These are phyloP conservation scores for Cruciata laevipes DNA, from an alignment of 257 asterid genomes.

Conservation along the genomic window DNA sequence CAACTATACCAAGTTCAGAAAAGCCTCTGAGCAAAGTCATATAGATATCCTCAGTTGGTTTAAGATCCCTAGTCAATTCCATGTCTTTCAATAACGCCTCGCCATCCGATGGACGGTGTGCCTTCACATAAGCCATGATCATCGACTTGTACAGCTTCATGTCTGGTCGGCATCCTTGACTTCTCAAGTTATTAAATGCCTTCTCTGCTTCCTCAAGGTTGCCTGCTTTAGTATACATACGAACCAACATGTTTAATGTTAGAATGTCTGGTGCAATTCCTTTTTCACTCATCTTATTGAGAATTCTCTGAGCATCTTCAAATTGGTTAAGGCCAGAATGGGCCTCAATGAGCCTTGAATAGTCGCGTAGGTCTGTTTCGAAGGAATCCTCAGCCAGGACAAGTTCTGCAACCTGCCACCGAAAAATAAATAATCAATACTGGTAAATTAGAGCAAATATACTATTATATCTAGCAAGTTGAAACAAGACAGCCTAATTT, in stretches of 20 bases:
- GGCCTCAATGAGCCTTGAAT: constrained; percentile 58
- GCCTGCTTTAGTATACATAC: constrained; percentile 67
- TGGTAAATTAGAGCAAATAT: background rate
- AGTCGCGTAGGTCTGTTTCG: constrained; percentile 59
- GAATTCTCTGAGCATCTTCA: constrained; percentile 69
- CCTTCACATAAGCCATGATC: constrained; percentile 63
- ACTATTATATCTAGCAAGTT: background rate
- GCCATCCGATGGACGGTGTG: constrained; percentile 39
- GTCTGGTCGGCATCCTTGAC: constrained; percentile 58
- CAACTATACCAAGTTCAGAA: constrained; percentile 32
- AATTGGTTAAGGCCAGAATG: constrained; percentile 41
- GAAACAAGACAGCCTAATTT: background rate
- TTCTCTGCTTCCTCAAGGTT: constrained; percentile 47
- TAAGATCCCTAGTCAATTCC: constrained; percentile 40
- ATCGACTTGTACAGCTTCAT: constrained; percentile 43
- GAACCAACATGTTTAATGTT: constrained; percentile 38
- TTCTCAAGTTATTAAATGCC: constrained; percentile 41
- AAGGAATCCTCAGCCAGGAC: constrained; percentile 69
- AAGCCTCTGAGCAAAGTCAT: constrained; percentile 60
- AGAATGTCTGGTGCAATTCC: constrained; percentile 62
- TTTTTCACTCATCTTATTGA: constrained; percentile 57
- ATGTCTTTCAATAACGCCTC: constrained; percentile 46
- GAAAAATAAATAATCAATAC: background rate
- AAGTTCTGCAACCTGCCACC: constrained; percentile 63
- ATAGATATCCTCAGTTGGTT: constrained; percentile 48